Evolutionary conservation across 2,329 filamentous ascomycete genomes (phyloP).

Genomic region (Apiospora hydei): DNA sequence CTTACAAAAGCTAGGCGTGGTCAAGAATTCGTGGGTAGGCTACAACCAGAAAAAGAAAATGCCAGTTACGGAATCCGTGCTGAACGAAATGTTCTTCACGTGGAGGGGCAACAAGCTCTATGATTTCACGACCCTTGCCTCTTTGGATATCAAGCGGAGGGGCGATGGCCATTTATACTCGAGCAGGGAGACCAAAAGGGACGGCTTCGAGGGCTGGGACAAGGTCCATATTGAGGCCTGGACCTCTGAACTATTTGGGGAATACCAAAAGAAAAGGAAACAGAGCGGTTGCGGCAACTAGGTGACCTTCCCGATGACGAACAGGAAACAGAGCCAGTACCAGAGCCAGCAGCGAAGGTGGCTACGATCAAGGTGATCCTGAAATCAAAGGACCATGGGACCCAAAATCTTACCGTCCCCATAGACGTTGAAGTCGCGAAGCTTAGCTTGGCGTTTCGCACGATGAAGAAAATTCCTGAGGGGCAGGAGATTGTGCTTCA

Average conservation of each 20-base stretch:
- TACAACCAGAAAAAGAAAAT: conserved; percentile 60
- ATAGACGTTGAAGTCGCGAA: conserved; percentile 66
- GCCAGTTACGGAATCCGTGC: conserved; percentile 47
- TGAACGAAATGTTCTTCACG: conserved; percentile 73
- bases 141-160: conserved; percentile 65
- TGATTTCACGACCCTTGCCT: conserved; percentile 75
- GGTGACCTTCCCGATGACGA: conserved; percentile 46
- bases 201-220: conserved; percentile 58
- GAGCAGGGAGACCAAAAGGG: conserved; percentile 41
- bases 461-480: conserved; percentile 58
- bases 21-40: conserved; percentile 74
- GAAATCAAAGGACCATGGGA: conserved; percentile 58
- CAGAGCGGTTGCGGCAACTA: conserved; percentile 50
- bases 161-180: conserved; percentile 51
- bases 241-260: conserved; percentile 68
- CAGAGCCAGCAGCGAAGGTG: conserved; percentile 32
- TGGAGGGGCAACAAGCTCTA: conserved; percentile 79
- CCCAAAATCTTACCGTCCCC: conserved; percentile 59
- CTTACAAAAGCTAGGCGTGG: conserved; percentile 70
- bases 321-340: conserved; percentile 36
- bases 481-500: conserved; percentile 63
- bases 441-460: conserved; percentile 68
- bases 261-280: conserved; percentile 58
- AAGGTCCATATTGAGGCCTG: conserved; percentile 80
- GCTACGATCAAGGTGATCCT: conserved; percentile 55